Evolutionary conservation across 1,284 basidiomycete genomes (phyloP), one percentile per base, ranked within the genome.

Genomic region (Malassezia yamatoensis): DNA sequence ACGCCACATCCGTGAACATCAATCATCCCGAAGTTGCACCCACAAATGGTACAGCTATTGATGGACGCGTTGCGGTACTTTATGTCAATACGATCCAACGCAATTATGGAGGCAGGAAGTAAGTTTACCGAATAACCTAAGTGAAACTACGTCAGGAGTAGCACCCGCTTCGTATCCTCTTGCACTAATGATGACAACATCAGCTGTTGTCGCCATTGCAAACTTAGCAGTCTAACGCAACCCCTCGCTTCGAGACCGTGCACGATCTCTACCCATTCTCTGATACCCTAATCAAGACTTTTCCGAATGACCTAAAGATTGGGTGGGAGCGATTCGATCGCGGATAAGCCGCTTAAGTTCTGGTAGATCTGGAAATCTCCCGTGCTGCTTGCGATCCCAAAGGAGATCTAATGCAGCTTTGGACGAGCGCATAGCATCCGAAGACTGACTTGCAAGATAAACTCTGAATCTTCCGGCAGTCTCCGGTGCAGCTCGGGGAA

Each of bases 1-100:
- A 74, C 53, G 70, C 68, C 13, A 71, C 71, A 0, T 62, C 54
- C 11, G 72, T 79, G 9, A 85, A 82, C 5, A 83, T 96, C 67
- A 94, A 94, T 71, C 38, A 81, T 78, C 62, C 29, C 1, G 52
- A 67, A 15, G 86, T 93, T 6, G 79, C 78, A 18, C 76, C 79
- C 10, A 67, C 81, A 39, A 83, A 82, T 2, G 66, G 77, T 13
- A 83, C 83, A 49, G 83, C 89, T 0, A 80, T 85, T 5, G 90
- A 96, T 71, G 90, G 91, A 0, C 78, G 90, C 5, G 85, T 94
- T 0, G 89, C 88, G 0, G 78, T 96, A 1, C 67, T 93, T 13
- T 43, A 58, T 24, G 46, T 58, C 2, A 21, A 48, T 12, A 49
- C 51, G n/a, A 46, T 56, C 5, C 16, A 24, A 36, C 41, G 49